These are phyloP conservation scores for Nannochloropsis granulata DNA, from an alignment of 108 stramenopile species.

Conservation along the genomic window DNA sequence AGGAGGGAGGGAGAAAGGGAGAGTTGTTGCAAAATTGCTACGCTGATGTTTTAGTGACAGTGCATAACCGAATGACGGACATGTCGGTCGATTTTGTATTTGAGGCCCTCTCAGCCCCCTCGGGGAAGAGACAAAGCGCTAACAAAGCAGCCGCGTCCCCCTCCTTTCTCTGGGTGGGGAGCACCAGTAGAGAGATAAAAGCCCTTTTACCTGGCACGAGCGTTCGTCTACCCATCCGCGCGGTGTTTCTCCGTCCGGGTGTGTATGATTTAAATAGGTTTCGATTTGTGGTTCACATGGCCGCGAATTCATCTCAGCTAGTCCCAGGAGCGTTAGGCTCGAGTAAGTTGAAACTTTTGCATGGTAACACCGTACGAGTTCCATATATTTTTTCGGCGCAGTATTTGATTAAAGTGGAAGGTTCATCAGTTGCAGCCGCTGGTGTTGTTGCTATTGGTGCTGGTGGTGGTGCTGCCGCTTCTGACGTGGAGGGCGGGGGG, in stretches of 20 bases:
- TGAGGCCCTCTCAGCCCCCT: neutral
- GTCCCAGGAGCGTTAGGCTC: neutral
- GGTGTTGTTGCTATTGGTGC: neutral
- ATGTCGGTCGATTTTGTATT: neutral
- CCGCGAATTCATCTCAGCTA: neutral
- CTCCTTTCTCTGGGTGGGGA: neutral
- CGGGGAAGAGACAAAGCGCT: neutral
- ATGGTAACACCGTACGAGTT: neutral
- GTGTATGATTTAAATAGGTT: conserved; percentile 27
- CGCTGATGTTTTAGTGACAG: neutral
- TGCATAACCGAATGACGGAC: neutral
- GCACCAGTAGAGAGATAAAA: neutral
- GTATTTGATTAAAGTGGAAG: neutral
- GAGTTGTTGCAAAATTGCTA: neutral
- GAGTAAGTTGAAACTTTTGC: neutral
- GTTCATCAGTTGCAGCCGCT: neutral
- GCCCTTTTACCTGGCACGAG: neutral
- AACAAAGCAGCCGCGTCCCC: neutral
- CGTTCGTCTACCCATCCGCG: neutral
- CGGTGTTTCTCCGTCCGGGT: conserved; percentile 10
- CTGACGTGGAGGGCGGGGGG: neutral
- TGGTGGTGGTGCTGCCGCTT: neutral
- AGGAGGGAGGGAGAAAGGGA: neutral
- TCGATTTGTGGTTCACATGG: conserved; percentile 8
- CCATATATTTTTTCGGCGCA: neutral